A percentile compares a stretch with the other conserved stretches of the same genome.
phyloP scores from a whole-genome alignment of 495 filamentous ascomycete genomes.

The Cenococcum geophilum region DNA sequence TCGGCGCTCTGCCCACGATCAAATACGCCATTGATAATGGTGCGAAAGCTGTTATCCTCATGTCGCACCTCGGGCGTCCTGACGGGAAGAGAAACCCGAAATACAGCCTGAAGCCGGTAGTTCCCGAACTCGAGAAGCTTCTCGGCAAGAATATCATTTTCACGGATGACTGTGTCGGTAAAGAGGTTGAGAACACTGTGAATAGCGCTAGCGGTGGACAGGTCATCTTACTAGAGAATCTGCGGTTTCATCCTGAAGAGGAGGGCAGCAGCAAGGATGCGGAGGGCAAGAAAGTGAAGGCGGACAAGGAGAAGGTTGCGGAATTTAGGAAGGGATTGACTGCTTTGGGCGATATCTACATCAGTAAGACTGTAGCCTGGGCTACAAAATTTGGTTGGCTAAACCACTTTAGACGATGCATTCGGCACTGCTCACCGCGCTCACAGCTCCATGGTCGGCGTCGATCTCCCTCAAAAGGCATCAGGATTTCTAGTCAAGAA shows the following conservation, averaged over 20 bases:
- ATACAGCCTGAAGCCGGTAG: conserved; percentile 90
- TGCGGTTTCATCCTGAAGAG: conserved; percentile 96
- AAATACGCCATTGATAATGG: conserved; percentile 93
- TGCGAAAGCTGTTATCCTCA: conserved; percentile 91
- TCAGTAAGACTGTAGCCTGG: conserved; percentile 62
- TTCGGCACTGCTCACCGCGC: conserved; percentile 98
- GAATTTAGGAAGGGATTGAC: conserved; percentile 94
- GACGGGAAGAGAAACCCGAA: conserved; percentile 84
- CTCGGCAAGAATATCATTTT: conserved; percentile 78
- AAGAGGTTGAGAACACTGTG: conserved; percentile 81
- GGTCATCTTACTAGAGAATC: conserved; percentile 90
- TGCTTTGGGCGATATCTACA: conserved; percentile 88
- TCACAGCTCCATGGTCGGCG: conserved; percentile 98
- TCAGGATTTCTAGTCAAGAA: conserved; percentile 99
- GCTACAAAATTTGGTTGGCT: conserved; percentile 13
- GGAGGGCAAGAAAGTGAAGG: conserved; percentile 95
- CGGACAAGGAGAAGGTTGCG: conserved; percentile 83
- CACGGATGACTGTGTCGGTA: conserved; percentile 84
- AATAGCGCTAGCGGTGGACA: conserved; percentile 76
- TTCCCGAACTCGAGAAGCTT: conserved; percentile 84
- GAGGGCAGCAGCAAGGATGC: conserved; percentile 90
- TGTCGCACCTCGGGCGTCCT: conserved; percentile 97
- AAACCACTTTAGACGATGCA: conserved; percentile 67
- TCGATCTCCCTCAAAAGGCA: conserved; percentile 91
- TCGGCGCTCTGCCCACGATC: conserved; percentile 94